phyloP scores from a whole-genome alignment of 2,329 filamentous ascomycete species.

The Aspergillus alliaceus region DNA sequence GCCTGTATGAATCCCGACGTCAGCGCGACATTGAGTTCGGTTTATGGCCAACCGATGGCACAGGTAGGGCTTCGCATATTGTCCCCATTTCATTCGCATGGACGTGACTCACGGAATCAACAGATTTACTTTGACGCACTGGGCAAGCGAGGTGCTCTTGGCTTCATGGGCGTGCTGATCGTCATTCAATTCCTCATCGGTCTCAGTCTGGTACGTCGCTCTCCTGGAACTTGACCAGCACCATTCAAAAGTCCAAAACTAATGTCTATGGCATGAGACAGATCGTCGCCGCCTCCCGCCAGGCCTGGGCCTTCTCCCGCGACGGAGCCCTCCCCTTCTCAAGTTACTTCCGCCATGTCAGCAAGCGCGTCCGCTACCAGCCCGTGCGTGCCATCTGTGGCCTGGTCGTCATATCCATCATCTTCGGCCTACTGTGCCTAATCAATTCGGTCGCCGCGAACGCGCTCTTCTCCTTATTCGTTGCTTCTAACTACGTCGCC shows the following conservation, averaged over 20 bases:
- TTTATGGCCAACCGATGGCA: conserved; percentile 61
- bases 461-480: conserved; percentile 56
- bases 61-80: conserved; percentile 27
- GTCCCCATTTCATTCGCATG: not conserved
- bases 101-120: not conserved
- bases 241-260: not conserved
- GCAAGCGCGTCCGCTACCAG: conserved; percentile 56
- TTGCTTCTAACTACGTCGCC: conserved; percentile 62
- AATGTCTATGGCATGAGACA: conserved; percentile 15
- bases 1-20: conserved; percentile 58
- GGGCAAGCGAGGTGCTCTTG: conserved; percentile 59
- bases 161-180: conserved; percentile 59
- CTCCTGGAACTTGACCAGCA: not conserved
- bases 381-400: conserved; percentile 59
- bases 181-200: conserved; percentile 65
- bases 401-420: conserved; percentile 50
- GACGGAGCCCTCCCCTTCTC: conserved; percentile 64
- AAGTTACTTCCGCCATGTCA: conserved; percentile 57
- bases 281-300: conserved; percentile 59
- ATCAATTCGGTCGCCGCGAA: conserved; percentile 59
- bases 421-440: conserved; percentile 59
- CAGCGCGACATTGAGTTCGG: conserved; percentile 47
- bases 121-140: conserved; percentile 62
- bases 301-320: conserved; percentile 64
- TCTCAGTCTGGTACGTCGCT: conserved; percentile 47